A percentile compares a stretch with the other conserved stretches of the same genome.
phyloP scores from a whole-genome alignment of 2,329 filamentous ascomycete genomes.

The Geosmithia morbida region DNA sequence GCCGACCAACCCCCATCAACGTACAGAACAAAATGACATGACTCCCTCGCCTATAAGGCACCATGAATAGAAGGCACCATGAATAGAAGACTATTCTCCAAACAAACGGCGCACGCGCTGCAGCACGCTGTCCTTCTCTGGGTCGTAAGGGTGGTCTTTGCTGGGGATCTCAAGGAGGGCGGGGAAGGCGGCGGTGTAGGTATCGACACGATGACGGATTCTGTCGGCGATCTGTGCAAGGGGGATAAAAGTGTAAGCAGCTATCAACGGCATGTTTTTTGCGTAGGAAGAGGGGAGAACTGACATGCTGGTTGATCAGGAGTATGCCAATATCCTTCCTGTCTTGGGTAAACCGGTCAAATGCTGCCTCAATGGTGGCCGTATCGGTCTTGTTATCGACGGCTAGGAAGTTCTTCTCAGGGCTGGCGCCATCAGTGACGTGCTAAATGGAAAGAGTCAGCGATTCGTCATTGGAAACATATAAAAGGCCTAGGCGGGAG shows the following conservation, averaged over 20 bases:
- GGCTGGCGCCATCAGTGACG: constrained; percentile 75
- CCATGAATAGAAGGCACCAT: background rate
- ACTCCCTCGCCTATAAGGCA: background rate
- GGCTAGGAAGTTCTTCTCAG: constrained; percentile 95
- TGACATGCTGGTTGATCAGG: constrained; percentile 93
- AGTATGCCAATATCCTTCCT: constrained; percentile 95
- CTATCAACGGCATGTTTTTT: background rate
- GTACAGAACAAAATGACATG: background rate
- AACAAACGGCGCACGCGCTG: constrained; percentile 61
- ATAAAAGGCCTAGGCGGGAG: no score
- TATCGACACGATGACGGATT: constrained; percentile 83
- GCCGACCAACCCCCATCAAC: background rate
- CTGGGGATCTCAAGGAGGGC: constrained; percentile 91
- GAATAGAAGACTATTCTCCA: constrained; percentile 41
- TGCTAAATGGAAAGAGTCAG: constrained; percentile 41
- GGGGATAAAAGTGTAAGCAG: constrained; percentile 6
- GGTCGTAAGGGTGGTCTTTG: constrained; percentile 98
- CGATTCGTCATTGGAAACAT: no score
- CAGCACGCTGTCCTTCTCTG: constrained; percentile 95
- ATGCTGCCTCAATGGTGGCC: constrained; percentile 74
- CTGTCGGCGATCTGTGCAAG: constrained; percentile 66
- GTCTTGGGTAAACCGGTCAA: constrained; percentile 75
- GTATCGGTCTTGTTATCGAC: constrained; percentile 91
- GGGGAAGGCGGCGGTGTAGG: constrained; percentile 91
- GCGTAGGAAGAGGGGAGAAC: constrained; percentile 10